Percentiles rank a stretch among this genome's conserved stretches.
phyloP scores from a whole-genome alignment of 2,329 filamentous ascomycete genomes.

The Colletotrichum gloeosporioides region DNA sequence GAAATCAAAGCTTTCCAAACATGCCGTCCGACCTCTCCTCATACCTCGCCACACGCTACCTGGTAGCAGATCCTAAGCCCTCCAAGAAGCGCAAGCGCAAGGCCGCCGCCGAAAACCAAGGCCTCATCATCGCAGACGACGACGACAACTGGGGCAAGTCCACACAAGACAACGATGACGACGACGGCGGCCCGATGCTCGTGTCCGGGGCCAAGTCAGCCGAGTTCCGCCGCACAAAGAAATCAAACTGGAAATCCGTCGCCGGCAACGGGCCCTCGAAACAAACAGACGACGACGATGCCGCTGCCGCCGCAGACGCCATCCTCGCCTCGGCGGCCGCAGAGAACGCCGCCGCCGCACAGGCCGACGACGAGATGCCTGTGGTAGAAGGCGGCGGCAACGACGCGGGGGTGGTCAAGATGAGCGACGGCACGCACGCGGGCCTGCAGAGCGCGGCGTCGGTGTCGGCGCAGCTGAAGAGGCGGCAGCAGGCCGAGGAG shows the following conservation, averaged over 20 bases:
- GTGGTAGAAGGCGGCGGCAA: constrained; percentile 43
- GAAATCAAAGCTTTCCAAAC: background rate
- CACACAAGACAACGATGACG: constrained; percentile 47
- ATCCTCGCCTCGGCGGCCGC: constrained; percentile 77
- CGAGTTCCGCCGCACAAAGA: constrained; percentile 77
- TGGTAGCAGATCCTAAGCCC: constrained; percentile 65
- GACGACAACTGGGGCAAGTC: constrained; percentile 59
- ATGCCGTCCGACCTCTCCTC: constrained; percentile 72
- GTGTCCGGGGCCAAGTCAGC: constrained; percentile 54
- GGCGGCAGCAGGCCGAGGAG: constrained; percentile 70
- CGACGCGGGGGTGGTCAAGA: constrained; percentile 61
- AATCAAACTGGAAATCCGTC: constrained; percentile 80
- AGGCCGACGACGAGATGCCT: constrained; percentile 55
- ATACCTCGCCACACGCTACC: constrained; percentile 92
- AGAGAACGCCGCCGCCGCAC: constrained; percentile 61
- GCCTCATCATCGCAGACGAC: constrained; percentile 71
- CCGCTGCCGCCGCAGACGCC: constrained; percentile 74
- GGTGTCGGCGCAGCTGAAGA: constrained; percentile 72
- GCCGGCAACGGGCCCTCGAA: constrained; percentile 41
- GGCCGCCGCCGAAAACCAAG: constrained; percentile 46
- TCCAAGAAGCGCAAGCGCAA: constrained; percentile 70
- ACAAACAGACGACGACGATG: constrained; percentile 38
- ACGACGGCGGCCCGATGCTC: constrained; percentile 56
- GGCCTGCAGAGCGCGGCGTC: constrained; percentile 85
- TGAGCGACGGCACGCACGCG: constrained; percentile 87